Conservation (phyloP, 345 rosid genomes). For the Eucalyptus caleyi region DNA sequence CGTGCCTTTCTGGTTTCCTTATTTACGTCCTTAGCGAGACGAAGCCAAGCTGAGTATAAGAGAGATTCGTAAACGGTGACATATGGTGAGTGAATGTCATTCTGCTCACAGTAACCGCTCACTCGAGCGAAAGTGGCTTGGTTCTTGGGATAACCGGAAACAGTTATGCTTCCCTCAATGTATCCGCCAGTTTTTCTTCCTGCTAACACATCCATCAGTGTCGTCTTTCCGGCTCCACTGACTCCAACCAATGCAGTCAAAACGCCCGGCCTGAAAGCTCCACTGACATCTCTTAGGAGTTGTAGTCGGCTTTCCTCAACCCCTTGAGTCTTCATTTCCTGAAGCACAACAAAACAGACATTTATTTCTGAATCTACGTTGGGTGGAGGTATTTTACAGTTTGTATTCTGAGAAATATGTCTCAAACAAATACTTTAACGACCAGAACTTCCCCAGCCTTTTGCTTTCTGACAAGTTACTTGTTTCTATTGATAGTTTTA, state of each 20-base stretch:
- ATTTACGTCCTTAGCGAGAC: conserved; percentile 1
- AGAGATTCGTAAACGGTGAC: conserved; percentile 13
- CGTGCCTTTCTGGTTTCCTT: background rate
- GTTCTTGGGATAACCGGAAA: conserved; percentile 36
- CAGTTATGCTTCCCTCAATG: conserved; percentile 20
- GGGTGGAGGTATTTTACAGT: background rate
- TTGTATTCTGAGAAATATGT: background rate
- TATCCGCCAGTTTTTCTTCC: conserved; percentile 41
- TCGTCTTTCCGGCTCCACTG: conserved; percentile 43
- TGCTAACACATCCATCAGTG: conserved; percentile 39
- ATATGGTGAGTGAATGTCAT: conserved; percentile 7
- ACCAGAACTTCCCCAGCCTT: background rate
- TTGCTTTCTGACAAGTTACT: background rate
- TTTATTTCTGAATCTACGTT: background rate
- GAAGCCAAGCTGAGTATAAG: conserved; percentile 14
- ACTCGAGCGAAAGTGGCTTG: conserved; percentile 18
- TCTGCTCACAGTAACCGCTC: conserved; percentile 11
- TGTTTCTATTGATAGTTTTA: background rate
- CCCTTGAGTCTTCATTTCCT: conserved; percentile 44
- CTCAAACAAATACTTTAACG: background rate
- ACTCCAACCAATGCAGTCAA: conserved; percentile 37
- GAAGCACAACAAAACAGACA: background rate
- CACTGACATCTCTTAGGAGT: conserved; percentile 20
- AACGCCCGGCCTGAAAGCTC: conserved; percentile 34
- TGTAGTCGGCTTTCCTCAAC: conserved; percentile 25